Evolutionary conservation across 352 stramenopile species (phyloP), one percentile per base, ranked within the genome.

Genomic region (Phytophthora megakarya): DNA sequence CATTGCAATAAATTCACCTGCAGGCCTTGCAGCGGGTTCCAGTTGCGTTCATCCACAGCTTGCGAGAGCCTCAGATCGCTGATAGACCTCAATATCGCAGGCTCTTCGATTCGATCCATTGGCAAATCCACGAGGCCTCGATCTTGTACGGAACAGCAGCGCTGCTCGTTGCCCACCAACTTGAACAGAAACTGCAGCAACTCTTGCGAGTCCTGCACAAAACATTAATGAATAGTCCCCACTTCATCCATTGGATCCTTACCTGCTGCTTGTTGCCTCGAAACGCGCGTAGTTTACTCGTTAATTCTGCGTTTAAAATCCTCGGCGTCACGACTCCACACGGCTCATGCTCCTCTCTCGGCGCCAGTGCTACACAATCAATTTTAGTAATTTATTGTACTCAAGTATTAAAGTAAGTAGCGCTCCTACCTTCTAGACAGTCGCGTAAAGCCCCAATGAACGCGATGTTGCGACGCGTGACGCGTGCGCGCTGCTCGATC

Each of bases 131-230:
- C 73, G 1, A 92, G 67, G 5, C 81, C 83, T 18, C 73, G 65
- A 32, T 92, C 85, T 30, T 78, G 78, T 39, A 84, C 63, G 0
- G 63, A 67, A 26, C 72, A 87, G 39, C 64, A 54, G 42, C 76
- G 74, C 53, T 92, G 84, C 26, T 92, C 84, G 37, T 80, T 74
- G 28, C 77, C 74, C n/a, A 96, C 80, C 12, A 92, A 54, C 50
- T 90, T 89, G 62, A 96, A 84, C n/a, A 94, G 70, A 53, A 92
- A 91, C 70, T 94, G 87, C 44, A 96, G 67, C 21, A 96, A 69
- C 63, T 96, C 87, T 63, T 96, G 85, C 28, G 87, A 87, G 53
- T 96, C 87, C 76, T 93, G 52, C n/a, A 30, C 5, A 63, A 32
- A 28, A 49, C 18, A 30, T 19, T 16, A 39, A 28, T n/a, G n/a